Conservation (phyloP, 768 basidiomycete species). For the Tulasnella sp. region DNA sequence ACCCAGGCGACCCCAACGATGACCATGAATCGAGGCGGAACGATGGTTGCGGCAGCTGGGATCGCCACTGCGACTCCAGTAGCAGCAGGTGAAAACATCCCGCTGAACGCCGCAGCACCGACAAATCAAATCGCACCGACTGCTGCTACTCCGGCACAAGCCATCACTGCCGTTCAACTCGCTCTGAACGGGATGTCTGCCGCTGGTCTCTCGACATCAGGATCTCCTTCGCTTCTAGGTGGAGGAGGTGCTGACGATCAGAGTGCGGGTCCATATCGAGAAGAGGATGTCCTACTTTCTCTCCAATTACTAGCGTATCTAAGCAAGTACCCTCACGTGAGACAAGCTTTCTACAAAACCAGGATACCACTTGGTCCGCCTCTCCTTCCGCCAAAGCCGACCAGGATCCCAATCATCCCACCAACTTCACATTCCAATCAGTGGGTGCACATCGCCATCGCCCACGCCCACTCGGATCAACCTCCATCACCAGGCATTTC, state of each 20-base stretch:
- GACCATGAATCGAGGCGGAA: background rate
- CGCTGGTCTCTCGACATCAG: conserved; percentile 6
- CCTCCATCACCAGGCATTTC: background rate
- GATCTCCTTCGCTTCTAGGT: background rate
- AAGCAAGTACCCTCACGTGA: conserved; percentile 94
- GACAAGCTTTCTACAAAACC: conserved; percentile 89
- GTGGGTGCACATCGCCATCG: conserved; percentile 29
- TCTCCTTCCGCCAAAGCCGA: conserved; percentile 18
- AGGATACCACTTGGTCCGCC: conserved; percentile 28
- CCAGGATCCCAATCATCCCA: conserved; percentile 14
- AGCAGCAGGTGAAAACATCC: background rate
- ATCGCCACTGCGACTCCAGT: background rate
- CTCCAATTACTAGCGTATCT: conserved; percentile 92
- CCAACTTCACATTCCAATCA: conserved; percentile 10
- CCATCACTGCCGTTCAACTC: conserved; percentile 8
- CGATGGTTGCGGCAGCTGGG: background rate
- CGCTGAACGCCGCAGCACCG: background rate
- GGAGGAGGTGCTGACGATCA: background rate
- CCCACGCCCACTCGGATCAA: background rate
- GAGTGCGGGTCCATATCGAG: conserved; percentile 59
- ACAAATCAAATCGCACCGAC: background rate
- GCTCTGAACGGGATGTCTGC: conserved; percentile 8
- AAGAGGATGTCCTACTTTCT: conserved; percentile 85
- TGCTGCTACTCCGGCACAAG: conserved; percentile 6
- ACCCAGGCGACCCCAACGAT: conserved; percentile 4